Percentiles rank a stretch among this genome's conserved stretches.
phyloP scores from a whole-genome alignment of 768 basidiomycete species.

The Rossbeevera mucosa region DNA sequence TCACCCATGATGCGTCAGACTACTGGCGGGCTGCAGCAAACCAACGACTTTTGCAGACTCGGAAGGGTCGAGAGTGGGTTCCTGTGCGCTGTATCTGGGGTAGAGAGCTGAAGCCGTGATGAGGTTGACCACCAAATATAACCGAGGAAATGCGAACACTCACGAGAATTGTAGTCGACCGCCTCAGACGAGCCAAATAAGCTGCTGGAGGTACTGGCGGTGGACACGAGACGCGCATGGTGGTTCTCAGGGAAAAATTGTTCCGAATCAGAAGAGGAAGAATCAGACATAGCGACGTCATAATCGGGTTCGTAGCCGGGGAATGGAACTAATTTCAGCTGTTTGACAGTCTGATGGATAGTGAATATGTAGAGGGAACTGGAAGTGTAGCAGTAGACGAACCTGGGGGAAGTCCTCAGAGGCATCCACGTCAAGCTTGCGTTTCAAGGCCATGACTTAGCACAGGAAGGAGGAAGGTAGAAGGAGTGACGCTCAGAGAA shows the following conservation, averaged over 20 bases:
- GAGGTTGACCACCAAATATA: constrained; percentile 1
- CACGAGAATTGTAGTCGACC: constrained; percentile 45
- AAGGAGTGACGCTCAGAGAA: constrained; percentile 3
- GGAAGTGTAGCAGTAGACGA: constrained; percentile 18
- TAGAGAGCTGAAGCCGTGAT: constrained; percentile 35
- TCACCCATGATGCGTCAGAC: constrained; percentile 71
- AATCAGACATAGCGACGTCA: constrained; percentile 68
- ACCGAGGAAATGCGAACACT: constrained; percentile 19
- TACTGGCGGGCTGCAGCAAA: constrained; percentile 60
- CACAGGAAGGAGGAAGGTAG: constrained; percentile 5
- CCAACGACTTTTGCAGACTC: constrained; percentile 50
- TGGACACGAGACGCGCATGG: constrained; percentile 62
- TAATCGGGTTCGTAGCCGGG: constrained; percentile 58
- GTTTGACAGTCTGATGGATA: constrained; percentile 50
- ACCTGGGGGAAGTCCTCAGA: constrained; percentile 52
- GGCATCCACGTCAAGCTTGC: constrained; percentile 63
- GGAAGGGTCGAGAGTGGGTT: constrained; percentile 49
- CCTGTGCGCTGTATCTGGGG: constrained; percentile 61
- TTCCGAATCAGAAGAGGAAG: constrained; percentile 51
- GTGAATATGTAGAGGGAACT: constrained; percentile 16
- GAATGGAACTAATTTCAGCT: constrained; percentile 71
- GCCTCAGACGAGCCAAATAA: constrained; percentile 49
- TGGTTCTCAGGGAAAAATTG: constrained; percentile 48
- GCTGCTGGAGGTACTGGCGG: constrained; percentile 52
- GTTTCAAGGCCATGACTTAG: constrained; percentile 61